A percentile compares a stretch with the other conserved stretches of the same genome.
Evolutionary conservation across 345 rosid genomes (phyloP).

Genomic region (Salix dunnii): DNA sequence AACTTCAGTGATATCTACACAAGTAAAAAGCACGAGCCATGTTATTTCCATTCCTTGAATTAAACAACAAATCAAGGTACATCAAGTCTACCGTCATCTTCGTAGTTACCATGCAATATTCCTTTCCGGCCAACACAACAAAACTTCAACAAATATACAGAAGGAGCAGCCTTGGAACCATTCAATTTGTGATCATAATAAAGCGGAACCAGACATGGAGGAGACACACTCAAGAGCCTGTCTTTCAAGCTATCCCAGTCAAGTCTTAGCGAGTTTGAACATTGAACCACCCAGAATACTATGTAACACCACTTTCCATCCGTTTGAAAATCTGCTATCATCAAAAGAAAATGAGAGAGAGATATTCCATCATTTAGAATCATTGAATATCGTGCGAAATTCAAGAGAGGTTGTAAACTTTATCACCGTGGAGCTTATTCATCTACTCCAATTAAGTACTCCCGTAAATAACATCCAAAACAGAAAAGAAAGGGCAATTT

Average conservation of each 20-base stretch:
- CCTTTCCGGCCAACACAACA: conserved; percentile 27
- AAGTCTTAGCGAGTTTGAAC: conserved; percentile 3
- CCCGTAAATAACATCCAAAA: neutral
- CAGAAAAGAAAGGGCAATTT: neutral
- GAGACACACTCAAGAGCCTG: conserved; percentile 18
- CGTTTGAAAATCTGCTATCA: conserved; percentile 25
- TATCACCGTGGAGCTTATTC: no score
- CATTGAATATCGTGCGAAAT: neutral
- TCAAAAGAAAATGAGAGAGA: neutral
- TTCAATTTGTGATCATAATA: conserved; percentile 10
- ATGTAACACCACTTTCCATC: conserved; percentile 37
- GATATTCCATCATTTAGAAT: neutral
- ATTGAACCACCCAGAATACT: conserved; percentile 29
- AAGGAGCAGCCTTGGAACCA: conserved; percentile 2
- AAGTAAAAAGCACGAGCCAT: neutral
- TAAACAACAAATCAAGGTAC: neutral
- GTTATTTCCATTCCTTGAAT: neutral
- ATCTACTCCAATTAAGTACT: no score
- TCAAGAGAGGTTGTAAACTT: neutral
- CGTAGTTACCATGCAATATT: conserved; percentile 19
- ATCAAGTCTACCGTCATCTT: neutral
- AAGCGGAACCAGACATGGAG: conserved; percentile 24
- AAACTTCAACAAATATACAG: conserved; percentile 23
- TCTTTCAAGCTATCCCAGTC: conserved; percentile 31
- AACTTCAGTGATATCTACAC: conserved; percentile 26